Percentiles rank a stretch among this genome's conserved stretches.
phyloP scores from a whole-genome alignment of 768 basidiomycete genomes.

The Dictyophora rubrovolvata region DNA sequence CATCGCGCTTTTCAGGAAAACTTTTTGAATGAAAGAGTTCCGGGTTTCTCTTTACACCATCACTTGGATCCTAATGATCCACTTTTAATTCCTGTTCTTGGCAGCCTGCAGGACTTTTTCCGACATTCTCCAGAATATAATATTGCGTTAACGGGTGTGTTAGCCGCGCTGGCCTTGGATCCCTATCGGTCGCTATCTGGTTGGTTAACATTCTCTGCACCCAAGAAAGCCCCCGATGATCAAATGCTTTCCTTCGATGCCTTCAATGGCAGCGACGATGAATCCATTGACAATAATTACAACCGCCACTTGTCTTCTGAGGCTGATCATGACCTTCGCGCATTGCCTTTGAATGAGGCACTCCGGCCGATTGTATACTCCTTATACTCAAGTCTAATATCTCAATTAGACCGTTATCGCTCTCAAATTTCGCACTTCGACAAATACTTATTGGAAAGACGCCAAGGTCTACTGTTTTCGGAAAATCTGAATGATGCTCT shows the following conservation, averaged over 20 bases:
- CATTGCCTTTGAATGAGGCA: slow-evolving; percentile 57
- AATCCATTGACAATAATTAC: slow-evolving; percentile 69
- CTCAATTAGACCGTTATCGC: slow-evolving; percentile 75
- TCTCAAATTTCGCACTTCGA: slow-evolving; percentile 70
- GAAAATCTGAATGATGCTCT: slow-evolving; percentile 90
- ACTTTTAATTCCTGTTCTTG: slow-evolving; percentile 59
- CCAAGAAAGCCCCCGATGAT: slow-evolving; percentile 13
- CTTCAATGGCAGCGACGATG: slow-evolving; percentile 60
- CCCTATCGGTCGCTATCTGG: slow-evolving; percentile 79
- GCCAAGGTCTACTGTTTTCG: slow-evolving; percentile 82
- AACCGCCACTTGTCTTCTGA: slow-evolving; percentile 44
- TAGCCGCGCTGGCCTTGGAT: slow-evolving; percentile 74
- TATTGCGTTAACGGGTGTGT: slow-evolving; percentile 73
- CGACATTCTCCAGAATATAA: slow-evolving; percentile 80
- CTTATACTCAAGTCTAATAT: slow-evolving; percentile 70
- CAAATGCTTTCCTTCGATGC: slow-evolving; percentile 19
- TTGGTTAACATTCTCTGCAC: slow-evolving; percentile 67
- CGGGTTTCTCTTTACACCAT: slow-evolving; percentile 44
- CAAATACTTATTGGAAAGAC: slow-evolving; percentile 70
- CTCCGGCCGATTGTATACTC: slow-evolving; percentile 73
- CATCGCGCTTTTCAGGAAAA: slow-evolving; percentile 48
- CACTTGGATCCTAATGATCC: slow-evolving; percentile 72
- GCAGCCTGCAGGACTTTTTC: slow-evolving; percentile 69
- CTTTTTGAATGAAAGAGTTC: slow-evolving; percentile 26
- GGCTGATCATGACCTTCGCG: slow-evolving; percentile 48